Percentiles rank a stretch among this genome's conserved stretches.
These are phyloP conservation scores for Cnidoscolus chayamansa DNA, from an alignment of 441 rosid species.

Conservation along the genomic window DNA sequence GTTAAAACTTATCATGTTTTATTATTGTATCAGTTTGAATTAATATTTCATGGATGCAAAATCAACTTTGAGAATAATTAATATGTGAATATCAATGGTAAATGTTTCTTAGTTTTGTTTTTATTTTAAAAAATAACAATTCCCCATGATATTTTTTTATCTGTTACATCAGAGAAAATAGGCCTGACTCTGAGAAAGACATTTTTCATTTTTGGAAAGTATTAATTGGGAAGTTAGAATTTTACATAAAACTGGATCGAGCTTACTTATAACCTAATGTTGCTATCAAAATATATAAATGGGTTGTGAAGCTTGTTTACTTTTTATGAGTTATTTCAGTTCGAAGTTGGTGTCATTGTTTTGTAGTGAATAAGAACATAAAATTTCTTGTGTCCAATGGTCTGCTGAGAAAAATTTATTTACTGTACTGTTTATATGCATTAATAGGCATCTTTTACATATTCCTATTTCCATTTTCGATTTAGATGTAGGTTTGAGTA, in stretches of 20 bases:
- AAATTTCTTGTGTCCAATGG: not conserved
- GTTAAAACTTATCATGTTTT: not conserved
- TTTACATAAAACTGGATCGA: not conserved
- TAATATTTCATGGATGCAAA: not conserved
- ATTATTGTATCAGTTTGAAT: not conserved
- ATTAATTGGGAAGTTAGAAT: not conserved
- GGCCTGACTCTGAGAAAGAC: not conserved
- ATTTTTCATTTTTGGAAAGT: not conserved
- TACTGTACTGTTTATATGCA: not conserved
- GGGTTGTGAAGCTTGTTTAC: not conserved
- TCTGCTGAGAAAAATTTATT: not conserved
- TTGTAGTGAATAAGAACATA: not conserved
- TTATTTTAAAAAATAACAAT: too few species aligned
- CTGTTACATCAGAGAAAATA: too few species aligned
- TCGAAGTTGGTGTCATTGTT: not conserved
- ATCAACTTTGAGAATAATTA: not conserved
- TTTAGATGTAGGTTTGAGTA: not conserved
- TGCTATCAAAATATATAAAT: not conserved
- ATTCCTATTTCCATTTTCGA: not conserved
- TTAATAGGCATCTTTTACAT: not conserved
- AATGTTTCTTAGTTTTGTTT: too few species aligned
- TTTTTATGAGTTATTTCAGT: not conserved
- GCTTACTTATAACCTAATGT: not conserved
- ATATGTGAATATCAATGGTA: too few species aligned
- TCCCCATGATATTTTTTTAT: too few species aligned